Evolutionary conservation across 2,329 filamentous ascomycete genomes (phyloP), one percentile per base, ranked within the genome.

Genomic region (Talaromyces rugulosus): DNA sequence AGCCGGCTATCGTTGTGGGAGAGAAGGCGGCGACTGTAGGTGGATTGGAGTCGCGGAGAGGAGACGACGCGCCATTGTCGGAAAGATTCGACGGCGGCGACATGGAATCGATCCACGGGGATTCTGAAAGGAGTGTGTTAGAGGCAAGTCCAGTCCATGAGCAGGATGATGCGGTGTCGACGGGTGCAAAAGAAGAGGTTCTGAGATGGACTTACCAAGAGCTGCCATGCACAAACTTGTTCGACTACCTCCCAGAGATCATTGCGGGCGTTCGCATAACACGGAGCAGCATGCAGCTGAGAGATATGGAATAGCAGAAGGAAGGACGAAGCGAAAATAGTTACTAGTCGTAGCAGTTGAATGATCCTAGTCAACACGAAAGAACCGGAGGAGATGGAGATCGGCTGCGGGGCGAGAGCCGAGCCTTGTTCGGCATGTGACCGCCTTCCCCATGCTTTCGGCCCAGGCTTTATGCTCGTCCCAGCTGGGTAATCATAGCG

Each of bases 21-120:
- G 94, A 95, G 80, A 99, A 99, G 70, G 91, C 85, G 66, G 95
- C 95, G 72, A 90, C 87, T 53, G 94, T 98, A 54, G 92, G 89
- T 61, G 85, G 83, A 66, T 79, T 81, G 64, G 77, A 78, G 76
- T 82, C 77, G 57, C 66, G 65, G 62, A 72, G 70, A 65, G 70
- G 28, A 44, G 59, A 68, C 67, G 67, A 68, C 53, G 67, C 64
- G 67, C 73, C 78, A 71, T 76, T 69, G 63, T 78, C 72, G 63
- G 77, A 72, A 36, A 69, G 59, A 64, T 71, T 71, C 61, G 75
- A 70, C 69, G 75, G 71, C 66, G 79, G 76, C 68, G 79, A 78
- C 81, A 84, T 83, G 74, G 80, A 82, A 75, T 76, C 75, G 75
- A 81, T 77, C 82, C 82, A 85, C 72, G 81, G 81, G 78, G 69